Evolutionary conservation across 805 yeast species (phyloP), one percentile per base, ranked within the genome.

Genomic region (Zygoascus flipseniorum): DNA sequence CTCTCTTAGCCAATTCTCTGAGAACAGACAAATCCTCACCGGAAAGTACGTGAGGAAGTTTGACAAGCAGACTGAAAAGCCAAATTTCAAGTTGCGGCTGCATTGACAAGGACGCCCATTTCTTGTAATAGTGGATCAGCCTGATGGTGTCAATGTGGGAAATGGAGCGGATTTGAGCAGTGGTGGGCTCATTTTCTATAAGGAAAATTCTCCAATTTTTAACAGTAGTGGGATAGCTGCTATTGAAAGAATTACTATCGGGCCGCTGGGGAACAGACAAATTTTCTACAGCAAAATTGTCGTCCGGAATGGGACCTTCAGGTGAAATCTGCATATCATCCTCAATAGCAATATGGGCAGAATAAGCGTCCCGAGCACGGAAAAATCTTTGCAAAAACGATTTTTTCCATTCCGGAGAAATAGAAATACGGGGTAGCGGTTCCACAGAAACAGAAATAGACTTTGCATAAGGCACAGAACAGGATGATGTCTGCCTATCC

Each of bases 131-230:
- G n/a, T 71, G 72, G 8, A 73, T 52, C 46, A 76, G 60, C 47
- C 72, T 66, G 45, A 75, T 60, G 18, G 64, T 61, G 43, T 65
- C 64, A 5, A 57, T 60, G 43, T 73, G 75, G 45, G 68, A 72
- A n/a, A 76, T 51, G 1, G 68, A 65, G 2, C 63, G 62, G 19
- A 74, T 45, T 10, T 68, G 53, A 5, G 59, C 64, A 5, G 56
- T 50, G 10, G 67, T 61, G 3, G 79, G 77, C 9, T 55, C 52
- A 2, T 66, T 60, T 8, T 58, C 57, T 18, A 67, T 65, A 16
- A 76, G 61, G 52, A 68, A 71, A 8, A 60, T 59, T 53, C 75
- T 74, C 82, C 82, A 77, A 14, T 69, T 64, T 18, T 18, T 16
- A 5, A 10, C 23, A 19, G 44, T 42, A 19, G 44, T 18, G 8